phyloP scores from a whole-genome alignment of 441 rosid species.

The Gossypium davidsonii region DNA sequence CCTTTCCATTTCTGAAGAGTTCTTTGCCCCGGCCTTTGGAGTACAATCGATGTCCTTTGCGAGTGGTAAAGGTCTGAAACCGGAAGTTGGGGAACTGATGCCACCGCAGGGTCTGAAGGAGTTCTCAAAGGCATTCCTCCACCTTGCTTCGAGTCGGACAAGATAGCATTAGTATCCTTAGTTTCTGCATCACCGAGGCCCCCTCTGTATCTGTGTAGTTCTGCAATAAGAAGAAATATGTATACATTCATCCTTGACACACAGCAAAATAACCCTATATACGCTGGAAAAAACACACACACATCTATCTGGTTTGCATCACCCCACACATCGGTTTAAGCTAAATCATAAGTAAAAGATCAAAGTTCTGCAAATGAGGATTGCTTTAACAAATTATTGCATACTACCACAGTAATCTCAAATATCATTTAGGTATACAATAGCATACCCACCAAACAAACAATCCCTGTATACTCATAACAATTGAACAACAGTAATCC shows the following conservation, averaged over 20 bases:
- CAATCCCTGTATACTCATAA: neutral
- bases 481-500: neutral
- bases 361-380: neutral
- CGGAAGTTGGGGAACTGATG: conserved; percentile 42
- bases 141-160: conserved; percentile 48
- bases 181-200: conserved; percentile 55
- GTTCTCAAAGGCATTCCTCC: conserved; percentile 53
- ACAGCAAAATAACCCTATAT: neutral
- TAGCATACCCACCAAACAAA: neutral
- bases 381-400: neutral
- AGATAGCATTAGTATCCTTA: conserved; percentile 39
- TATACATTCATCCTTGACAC: neutral
- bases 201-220: conserved; percentile 73
- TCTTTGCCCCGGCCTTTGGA: conserved; percentile 67
- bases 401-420: neutral
- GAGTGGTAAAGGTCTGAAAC: conserved; percentile 53
- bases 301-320: neutral
- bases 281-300: neutral
- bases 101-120: conserved; percentile 35
- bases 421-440: no score
- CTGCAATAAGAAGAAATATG: conserved; percentile 27
- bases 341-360: neutral
- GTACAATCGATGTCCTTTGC: conserved; percentile 47
- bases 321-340: neutral
- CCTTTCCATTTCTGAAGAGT: conserved; percentile 87